Evolutionary conservation across 2,329 filamentous ascomycete species (phyloP).

Genomic region (Microdochium bolleyi): DNA sequence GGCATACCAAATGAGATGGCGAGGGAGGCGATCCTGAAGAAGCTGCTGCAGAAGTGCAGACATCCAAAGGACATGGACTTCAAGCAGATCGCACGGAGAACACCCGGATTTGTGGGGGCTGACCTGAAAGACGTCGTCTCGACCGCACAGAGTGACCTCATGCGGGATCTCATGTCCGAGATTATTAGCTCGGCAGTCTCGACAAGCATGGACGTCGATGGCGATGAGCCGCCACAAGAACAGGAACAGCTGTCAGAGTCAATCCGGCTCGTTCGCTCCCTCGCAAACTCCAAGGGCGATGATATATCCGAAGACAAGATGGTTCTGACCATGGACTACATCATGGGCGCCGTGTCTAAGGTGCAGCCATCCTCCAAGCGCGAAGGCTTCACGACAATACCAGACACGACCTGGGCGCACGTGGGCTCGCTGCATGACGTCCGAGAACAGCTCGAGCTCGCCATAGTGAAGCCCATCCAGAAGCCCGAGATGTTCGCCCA

Average conservation of each 20-base stretch:
- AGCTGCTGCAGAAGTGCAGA: conserved; percentile 58
- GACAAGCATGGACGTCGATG: conserved; percentile 44
- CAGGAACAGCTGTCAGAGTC: neutral
- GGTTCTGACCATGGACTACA: conserved; percentile 47
- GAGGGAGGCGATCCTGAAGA: conserved; percentile 69
- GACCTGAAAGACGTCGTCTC: conserved; percentile 65
- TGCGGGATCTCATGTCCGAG: conserved; percentile 17
- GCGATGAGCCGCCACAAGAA: conserved; percentile 13
- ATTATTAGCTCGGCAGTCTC: neutral
- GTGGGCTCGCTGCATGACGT: conserved; percentile 79
- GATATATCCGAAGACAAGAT: conserved; percentile 1
- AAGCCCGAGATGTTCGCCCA: conserved; percentile 68
- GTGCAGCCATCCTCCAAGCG: conserved; percentile 78
- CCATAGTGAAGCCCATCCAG: conserved; percentile 85
- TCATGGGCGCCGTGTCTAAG: conserved; percentile 64
- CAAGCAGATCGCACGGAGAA: conserved; percentile 66
- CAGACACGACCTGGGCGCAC: conserved; percentile 86
- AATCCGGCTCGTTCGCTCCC: neutral
- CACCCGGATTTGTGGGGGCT: conserved; percentile 87
- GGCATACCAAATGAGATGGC: conserved; percentile 75
- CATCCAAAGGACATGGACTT: conserved; percentile 68
- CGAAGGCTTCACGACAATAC: conserved; percentile 92
- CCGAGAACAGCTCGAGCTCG: conserved; percentile 72
- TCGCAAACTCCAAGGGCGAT: neutral
- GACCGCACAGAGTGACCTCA: conserved; percentile 29